A percentile compares a stretch with the other conserved stretches of the same genome.
These are phyloP conservation scores for Rhodotorula sp. DNA, from an alignment of 1,284 basidiomycete species.

Conservation along the genomic window DNA sequence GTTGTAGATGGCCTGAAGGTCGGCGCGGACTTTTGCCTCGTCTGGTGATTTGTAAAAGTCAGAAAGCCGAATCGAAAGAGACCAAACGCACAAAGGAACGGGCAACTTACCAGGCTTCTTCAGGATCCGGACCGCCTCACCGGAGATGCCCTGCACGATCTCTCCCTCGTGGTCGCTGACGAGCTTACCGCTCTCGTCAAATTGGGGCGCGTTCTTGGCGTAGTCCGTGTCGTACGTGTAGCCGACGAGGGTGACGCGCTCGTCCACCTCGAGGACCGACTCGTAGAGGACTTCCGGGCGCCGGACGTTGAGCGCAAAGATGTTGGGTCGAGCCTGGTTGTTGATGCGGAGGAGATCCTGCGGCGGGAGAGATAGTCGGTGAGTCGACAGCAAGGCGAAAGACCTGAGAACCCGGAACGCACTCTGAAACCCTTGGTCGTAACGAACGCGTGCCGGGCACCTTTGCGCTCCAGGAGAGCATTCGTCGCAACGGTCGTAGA, in stretches of 20 bases:
- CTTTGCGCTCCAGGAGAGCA: conserved; percentile 89
- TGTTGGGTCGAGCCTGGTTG: conserved; percentile 60
- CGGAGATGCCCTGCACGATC: conserved; percentile 69
- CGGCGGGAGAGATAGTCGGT: conserved; percentile 65
- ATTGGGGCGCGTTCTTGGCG: conserved; percentile 70
- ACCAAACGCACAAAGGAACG: conserved; percentile 75
- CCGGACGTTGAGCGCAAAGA: conserved; percentile 50
- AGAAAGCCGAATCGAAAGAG: not conserved
- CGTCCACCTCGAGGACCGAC: conserved; percentile 84
- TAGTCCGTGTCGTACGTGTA: conserved; percentile 84
- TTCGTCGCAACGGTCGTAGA: conserved; percentile 97
- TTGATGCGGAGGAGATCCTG: conserved; percentile 58
- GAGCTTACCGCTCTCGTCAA: conserved; percentile 58
- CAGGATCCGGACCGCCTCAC: conserved; percentile 85
- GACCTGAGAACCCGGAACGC: conserved; percentile 58
- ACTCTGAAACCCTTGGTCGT: conserved; percentile 91
- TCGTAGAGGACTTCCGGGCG: conserved; percentile 69
- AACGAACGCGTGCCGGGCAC: conserved; percentile 82
- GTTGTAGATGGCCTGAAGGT: conserved; percentile 67
- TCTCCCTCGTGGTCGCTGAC: conserved; percentile 68
- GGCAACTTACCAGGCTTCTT: conserved; percentile 67
- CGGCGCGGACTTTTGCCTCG: conserved; percentile 60
- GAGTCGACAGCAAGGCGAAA: not conserved
- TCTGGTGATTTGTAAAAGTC: conserved; percentile 34
- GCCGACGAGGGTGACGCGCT: conserved; percentile 89